Base-by-base conservation (phyloP, 352 stramenopile genomes). In the Phytophthora capsici region DNA sequence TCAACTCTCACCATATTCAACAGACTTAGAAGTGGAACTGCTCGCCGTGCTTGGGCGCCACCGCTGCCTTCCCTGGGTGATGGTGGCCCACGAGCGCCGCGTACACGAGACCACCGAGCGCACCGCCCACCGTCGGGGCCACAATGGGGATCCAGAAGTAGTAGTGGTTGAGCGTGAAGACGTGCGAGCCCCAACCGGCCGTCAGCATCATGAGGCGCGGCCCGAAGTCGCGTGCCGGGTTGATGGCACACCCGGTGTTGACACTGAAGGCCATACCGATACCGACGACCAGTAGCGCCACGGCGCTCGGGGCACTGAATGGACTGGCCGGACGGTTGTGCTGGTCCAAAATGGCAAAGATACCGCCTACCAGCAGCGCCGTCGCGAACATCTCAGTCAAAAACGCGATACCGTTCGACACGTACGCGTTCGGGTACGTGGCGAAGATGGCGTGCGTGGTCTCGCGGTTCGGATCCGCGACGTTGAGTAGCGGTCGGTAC, bases 131-230 rank as follows among this genome's bases (percentile, higher is more conserved):
- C 5, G 59, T 71, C 2, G 78, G 78, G 28, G 47, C 78, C 19
- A 87, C 66, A 36, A 87, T 75, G 8, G 78, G 78, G 38, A 87
- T 66, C 75, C 75, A 84, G 48, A 87, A 87, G 73, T 87, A 87
- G 52, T 74, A 71, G 67, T 71, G 46, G 61, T 75, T 56, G 16
- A 74, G 51, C 34, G 75, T 73, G 62, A 84, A 87, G 4, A 84
- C 75, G 32, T 67, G 64, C 38, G 67, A 72, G 53, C 77, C 77
- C 73, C 73, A 87, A 19, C 75, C 77, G 25, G 71, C 65, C 7
- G 68, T 63, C 13, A 69, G 57, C 50, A 77, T 75, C 56, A 81
- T 66, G 48, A 86, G 66, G 14, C 77, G 77, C 45, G 77, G 77
- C 53, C 73, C 77, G n/a, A 89, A 79, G 66, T 89, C 80, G 28